phyloP scores from a whole-genome alignment of 495 filamentous ascomycete genomes.

The Evernia prunastri region DNA sequence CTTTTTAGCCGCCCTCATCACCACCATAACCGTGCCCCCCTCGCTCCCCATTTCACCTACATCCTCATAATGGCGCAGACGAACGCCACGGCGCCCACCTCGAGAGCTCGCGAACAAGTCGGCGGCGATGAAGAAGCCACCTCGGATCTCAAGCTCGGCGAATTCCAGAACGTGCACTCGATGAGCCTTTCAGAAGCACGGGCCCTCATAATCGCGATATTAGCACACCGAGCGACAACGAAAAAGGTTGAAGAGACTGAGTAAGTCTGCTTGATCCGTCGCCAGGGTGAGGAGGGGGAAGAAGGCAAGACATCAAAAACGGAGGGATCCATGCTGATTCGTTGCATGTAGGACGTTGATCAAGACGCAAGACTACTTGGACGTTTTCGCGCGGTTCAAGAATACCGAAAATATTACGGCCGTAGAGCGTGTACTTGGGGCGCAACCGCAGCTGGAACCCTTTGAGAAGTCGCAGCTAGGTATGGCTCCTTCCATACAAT shows the following conservation, averaged over 20 bases:
- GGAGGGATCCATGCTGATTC: slow-evolving; percentile 8
- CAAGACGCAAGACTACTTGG: slow-evolving; percentile 85
- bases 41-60: not conserved
- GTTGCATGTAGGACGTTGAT: slow-evolving; percentile 49
- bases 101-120: slow-evolving; percentile 64
- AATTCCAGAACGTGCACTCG: slow-evolving; percentile 81
- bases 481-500: slow-evolving; percentile 36
- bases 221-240: slow-evolving; percentile 62
- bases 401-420: slow-evolving; percentile 88
- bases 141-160: slow-evolving; percentile 75
- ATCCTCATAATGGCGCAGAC: slow-evolving; percentile 7
- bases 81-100: slow-evolving; percentile 43
- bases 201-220: slow-evolving; percentile 79
- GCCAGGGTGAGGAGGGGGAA: not conserved
- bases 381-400: slow-evolving; percentile 91
- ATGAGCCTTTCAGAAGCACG: slow-evolving; percentile 87
- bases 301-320: not conserved
- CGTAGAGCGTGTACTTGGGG: slow-evolving; percentile 73
- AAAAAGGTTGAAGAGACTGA: slow-evolving; percentile 49
- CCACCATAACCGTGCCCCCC: not conserved
- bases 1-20: not conserved
- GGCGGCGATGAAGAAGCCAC: slow-evolving; percentile 85
- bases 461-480: slow-evolving; percentile 93
- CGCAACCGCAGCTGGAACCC: slow-evolving; percentile 70
- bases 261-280: slow-evolving; percentile 27